A percentile compares a stretch with the other conserved stretches of the same genome.
These are phyloP conservation scores for Exophiala phaeomuriformis DNA, from an alignment of 2,329 filamentous ascomycete genomes.

Conservation along the genomic window DNA sequence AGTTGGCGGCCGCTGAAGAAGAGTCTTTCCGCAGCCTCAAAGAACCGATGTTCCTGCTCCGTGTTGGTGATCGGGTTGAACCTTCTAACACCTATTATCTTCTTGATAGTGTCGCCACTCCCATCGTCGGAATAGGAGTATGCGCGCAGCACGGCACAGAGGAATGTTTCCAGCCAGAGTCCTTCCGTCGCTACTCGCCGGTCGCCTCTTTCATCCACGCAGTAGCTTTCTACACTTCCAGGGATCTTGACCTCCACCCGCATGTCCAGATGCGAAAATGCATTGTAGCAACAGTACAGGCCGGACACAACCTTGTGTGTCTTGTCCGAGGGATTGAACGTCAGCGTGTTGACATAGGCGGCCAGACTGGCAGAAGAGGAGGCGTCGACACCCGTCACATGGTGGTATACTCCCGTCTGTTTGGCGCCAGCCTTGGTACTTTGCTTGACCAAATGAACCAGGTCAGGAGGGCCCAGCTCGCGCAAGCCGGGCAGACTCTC, in stretches of 20 bases:
- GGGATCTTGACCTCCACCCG: slow-evolving; percentile 96
- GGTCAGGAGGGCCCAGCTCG: slow-evolving; percentile 89
- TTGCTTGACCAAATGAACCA: slow-evolving; percentile 87
- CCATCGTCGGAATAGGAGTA: slow-evolving; percentile 97
- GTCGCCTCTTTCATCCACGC: slow-evolving; percentile 91
- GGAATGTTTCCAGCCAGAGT: slow-evolving; percentile 93
- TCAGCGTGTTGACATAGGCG: slow-evolving; percentile 96
- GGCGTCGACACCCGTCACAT: slow-evolving; percentile 94
- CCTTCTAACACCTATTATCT: slow-evolving; percentile 90
- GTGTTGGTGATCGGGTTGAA: slow-evolving; percentile 98
- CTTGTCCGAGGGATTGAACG: slow-evolving; percentile 78
- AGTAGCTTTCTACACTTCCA: slow-evolving; percentile 93
- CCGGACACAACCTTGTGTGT: slow-evolving; percentile 87
- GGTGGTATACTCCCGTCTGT: slow-evolving; percentile 88
- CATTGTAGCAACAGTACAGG: slow-evolving; percentile 98
- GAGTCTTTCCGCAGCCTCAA: slow-evolving; percentile 85
- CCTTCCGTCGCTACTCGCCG: slow-evolving; percentile 89
- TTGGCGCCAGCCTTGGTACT: slow-evolving; percentile 39
- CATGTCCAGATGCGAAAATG: slow-evolving; percentile 96
- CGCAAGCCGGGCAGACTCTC: slow-evolving; percentile 78
- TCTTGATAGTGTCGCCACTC: slow-evolving; percentile 86
- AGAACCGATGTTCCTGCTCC: slow-evolving; percentile 93
- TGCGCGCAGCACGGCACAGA: slow-evolving; percentile 87
- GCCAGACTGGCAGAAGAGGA: slow-evolving; percentile 95
- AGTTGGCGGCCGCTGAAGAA: slow-evolving; percentile 95